Evolutionary conservation across 176 grass and related monocot species (phyloP), one percentile per base, ranked within the genome.

Genomic region (Aechmea fasciata): DNA sequence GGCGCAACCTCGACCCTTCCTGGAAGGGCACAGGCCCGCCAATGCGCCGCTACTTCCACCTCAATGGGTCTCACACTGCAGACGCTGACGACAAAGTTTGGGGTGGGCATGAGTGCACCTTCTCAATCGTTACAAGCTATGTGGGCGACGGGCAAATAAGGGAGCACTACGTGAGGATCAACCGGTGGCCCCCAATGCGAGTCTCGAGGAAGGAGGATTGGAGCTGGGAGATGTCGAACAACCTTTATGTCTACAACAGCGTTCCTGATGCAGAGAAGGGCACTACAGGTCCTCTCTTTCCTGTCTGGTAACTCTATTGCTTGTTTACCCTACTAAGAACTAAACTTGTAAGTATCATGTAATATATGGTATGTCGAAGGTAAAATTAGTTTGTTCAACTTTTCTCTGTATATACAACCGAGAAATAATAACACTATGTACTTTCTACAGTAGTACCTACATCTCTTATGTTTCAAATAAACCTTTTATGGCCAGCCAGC

Each of bases 51-150:
- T 88, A 91, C 78, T 96, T 96, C 80, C 92, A 96, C 78, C 75
- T 29, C 12, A 69, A 91, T 75, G 92, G 92, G 57, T 85, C 82
- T n/a, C 87, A 84, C 69, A 96, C 78, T 0, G 92, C 88, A 33
- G 85, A 91, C 10, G 78, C 75, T 72, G 71, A 74, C 13, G 92
- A 96, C 3, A 61, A 67, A 6, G 85, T 91, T 2, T 91, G 92
- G 92, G 88, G 92, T 71, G 92, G 92, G 19, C 92, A 96, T 64
- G 92, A 96, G 67, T 91, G 91, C 75, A 69, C 71, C 15, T 96
- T 83, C 82, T 91, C 80, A 5, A 79, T 91, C 63, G 82, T 91
- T 41, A 96, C 92, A 24, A 91, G 92, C 63, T 86, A 82, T 69
- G 72, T 86, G 1, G 85, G 83, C 14, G 48, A 88, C 19, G 85